phyloP scores from a whole-genome alignment of 139 green algal species.

The Picochlorum sp. region DNA sequence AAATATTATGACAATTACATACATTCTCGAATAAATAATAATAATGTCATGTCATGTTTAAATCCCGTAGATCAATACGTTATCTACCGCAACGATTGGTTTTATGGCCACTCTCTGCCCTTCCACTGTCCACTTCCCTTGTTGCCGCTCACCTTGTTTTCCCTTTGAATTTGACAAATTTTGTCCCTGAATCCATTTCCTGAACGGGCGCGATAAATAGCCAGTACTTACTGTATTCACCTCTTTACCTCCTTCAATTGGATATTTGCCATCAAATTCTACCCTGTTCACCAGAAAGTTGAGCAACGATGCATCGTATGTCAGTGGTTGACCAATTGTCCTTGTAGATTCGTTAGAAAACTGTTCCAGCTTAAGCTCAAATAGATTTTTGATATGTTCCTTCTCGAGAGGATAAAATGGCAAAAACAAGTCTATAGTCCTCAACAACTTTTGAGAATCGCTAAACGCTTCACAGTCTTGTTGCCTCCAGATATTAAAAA shows the following conservation, averaged over 20 bases:
- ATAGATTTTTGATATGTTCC: conserved; percentile 33
- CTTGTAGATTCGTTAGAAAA: neutral
- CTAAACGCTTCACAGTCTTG: conserved; percentile 45
- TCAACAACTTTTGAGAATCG: conserved; percentile 59
- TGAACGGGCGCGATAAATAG: conserved; percentile 37
- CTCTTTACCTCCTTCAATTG: conserved; percentile 62
- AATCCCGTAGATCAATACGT: too few relatives aligned
- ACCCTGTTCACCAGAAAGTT: conserved; percentile 48
- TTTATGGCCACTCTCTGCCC: neutral
- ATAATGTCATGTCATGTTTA: too few relatives aligned
- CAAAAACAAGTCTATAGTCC: conserved; percentile 62
- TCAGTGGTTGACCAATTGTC: conserved; percentile 1
- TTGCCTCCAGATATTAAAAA: conserved; percentile 53
- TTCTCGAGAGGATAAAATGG: conserved; percentile 64
- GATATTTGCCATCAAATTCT: conserved; percentile 49
- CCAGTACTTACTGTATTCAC: conserved; percentile 38
- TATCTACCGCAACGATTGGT: too few relatives aligned
- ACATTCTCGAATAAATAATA: too few relatives aligned
- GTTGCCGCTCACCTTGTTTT: neutral
- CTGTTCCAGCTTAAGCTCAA: conserved; percentile 28
- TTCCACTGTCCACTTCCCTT: too few relatives aligned
- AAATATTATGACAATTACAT: too few relatives aligned
- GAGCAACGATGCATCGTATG: conserved; percentile 37
- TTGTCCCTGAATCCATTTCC: conserved; percentile 7
- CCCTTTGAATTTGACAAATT: neutral